Base-by-base conservation (phyloP, 768 basidiomycete species). In the Boletellus ananas region DNA sequence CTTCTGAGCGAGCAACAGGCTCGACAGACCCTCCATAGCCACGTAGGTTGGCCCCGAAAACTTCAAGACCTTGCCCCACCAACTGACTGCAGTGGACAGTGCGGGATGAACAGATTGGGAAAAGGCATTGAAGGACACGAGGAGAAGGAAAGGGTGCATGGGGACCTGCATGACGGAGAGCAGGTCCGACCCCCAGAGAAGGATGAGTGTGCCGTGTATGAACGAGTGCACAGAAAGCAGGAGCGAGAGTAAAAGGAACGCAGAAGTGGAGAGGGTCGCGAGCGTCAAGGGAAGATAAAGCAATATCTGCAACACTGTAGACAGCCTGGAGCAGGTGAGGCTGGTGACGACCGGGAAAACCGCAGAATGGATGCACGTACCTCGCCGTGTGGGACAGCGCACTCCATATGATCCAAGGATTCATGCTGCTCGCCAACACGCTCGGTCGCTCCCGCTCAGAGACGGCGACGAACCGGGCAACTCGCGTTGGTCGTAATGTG, bases 71-170 rank as follows among this genome's bases (percentile, higher is more conserved):
- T 74, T 79, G 0, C 84, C 88, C 91, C 91, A 94, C 74, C 79
- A 81, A 38, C 75, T 73, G 9, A 83, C 78, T 14, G 82, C 78
- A 12, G 71, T 75, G 10, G 77, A 57, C 6, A 91, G 64, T 66
- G 73, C 76, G 8, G 85, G 81, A 52, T 79, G 75, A 20, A 79
- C 77, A 21, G 81, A 71, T 18, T 83, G 76, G 2, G 88, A 80
- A 68, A 90, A 91, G 34, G 83, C 76, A 64, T 93, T 93, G 78
- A 93, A 93, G 65, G 81, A 88, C 50, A 92, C 80, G 43, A 93
- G 83, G 37, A 93, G 81, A 31, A 93, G 77, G 69, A 92, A 89
- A 0, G 90, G 84, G 65, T 92, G 90, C 74, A 90, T 83, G 9
- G 90, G 90, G 29, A 92, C 79, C 70, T 93, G 90, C 49, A 91